Base-by-base conservation (phyloP, 768 basidiomycete genomes). In the Rhodosporidiobolus sp. region DNA sequence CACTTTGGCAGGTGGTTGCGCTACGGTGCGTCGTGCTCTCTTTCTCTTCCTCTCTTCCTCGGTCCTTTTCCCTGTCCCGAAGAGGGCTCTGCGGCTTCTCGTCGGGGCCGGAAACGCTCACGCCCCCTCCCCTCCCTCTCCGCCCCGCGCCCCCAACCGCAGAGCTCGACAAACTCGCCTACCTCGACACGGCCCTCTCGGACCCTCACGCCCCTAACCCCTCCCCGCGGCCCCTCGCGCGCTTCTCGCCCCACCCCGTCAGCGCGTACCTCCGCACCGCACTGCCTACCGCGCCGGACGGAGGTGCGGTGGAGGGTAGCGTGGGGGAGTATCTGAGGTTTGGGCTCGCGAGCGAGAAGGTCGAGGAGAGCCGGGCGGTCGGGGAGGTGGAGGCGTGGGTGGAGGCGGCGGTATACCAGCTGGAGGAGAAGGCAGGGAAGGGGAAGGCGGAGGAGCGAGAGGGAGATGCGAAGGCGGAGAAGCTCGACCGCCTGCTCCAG, bases 1-100 rank as follows among this genome's bases (percentile, higher is more conserved):
- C 76, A 76, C n/a, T 79, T 80, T 50, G 38, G 67, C 28, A 54
- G 64, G 11, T 80, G 79, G 79, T 16, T 80, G 8, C 57, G 60
- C 9, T 80, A 65, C 58, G 79, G 79, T 77, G 16, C 34, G 78
- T 30, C n/a, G n/a, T n/a, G n/a, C n/a, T n/a, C n/a, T n/a, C n/a
- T n/a, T 11, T 0, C 46, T 35, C 43, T 6, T n/a, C 16, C 34
- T 53, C n/a, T n/a, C 30, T 64, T 35, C 30, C 22, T 57, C 60
- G 17, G 24, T 62, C 35, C 4, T 24, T 16, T 30, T 28, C 8
- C 24, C 30, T n/a, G 17, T 32, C 32, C 67, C 30, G 20, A 26
- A 26, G 2, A 52, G 30, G 8, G 46, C 8, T 24, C 19, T 9
- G n/a, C 34, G 0, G 16, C 20, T 6, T 54, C 46, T 22, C 32